Evolutionary conservation across 2,329 filamentous ascomycete genomes (phyloP).

Genomic region (Chrysoporthe deuterocubensis): DNA sequence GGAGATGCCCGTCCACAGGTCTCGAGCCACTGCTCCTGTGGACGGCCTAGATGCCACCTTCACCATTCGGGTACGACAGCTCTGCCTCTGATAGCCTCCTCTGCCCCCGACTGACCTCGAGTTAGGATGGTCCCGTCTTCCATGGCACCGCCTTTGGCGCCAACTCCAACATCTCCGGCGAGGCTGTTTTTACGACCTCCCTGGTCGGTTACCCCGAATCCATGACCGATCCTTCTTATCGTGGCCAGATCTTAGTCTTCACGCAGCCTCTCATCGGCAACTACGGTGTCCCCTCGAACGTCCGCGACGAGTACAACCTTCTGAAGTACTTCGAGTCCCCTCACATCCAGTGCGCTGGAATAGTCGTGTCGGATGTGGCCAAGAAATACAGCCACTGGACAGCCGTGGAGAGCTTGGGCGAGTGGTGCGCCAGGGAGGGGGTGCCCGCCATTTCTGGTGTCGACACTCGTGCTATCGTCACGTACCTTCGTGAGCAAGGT

Average conservation of each 20-base stretch:
- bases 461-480: slow-evolving; percentile 96
- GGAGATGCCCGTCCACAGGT: slow-evolving; percentile 62
- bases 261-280: slow-evolving; percentile 98
- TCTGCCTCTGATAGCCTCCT: not conserved
- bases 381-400: slow-evolving; percentile 98
- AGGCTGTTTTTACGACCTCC: slow-evolving; percentile 98
- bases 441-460: slow-evolving; percentile 96
- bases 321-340: slow-evolving; percentile 98
- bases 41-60: slow-evolving; percentile 84
- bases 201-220: slow-evolving; percentile 98
- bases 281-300: slow-evolving; percentile 90
- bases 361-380: slow-evolving; percentile 94
- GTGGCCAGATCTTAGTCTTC: slow-evolving; percentile 96
- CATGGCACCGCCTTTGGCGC: slow-evolving; percentile 96
- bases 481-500: slow-evolving; percentile 91
- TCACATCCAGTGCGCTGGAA: slow-evolving; percentile 93
- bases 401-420: slow-evolving; percentile 86
- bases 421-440: slow-evolving; percentile 96
- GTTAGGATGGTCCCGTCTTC: slow-evolving; percentile 89
- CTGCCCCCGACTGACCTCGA: slow-evolving; percentile 18
- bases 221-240: slow-evolving; percentile 85
- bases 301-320: slow-evolving; percentile 85
- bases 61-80: slow-evolving; percentile 74
- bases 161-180: slow-evolving; percentile 94
- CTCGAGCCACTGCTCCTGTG: slow-evolving; percentile 66